Base-by-base conservation (phyloP, 305 asterid species). In the Lippia alba region DNA sequence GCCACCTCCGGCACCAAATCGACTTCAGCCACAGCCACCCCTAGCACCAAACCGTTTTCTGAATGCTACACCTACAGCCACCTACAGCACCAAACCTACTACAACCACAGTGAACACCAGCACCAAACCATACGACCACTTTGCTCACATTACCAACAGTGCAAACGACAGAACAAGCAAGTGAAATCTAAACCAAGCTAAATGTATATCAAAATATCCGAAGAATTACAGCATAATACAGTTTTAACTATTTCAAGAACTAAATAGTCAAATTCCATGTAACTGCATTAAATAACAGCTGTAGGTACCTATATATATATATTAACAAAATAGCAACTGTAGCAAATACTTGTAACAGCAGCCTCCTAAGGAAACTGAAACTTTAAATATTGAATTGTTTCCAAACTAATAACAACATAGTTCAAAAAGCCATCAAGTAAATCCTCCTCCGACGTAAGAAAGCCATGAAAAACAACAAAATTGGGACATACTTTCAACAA, bases 391-490 rank as follows among this genome's bases (percentile, higher is more conserved):
- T 16, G 0, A 56, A 30, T 12, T 34, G 16, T 51, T 66, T 50
- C 10, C 70, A 17, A 65, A 32, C 70, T 33, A 24, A 24, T 24
- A 24, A 24, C 30, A 24, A 24, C 30, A n/a, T n/a, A n/a, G 61
- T 67, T 39, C n/a, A 54, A 50, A 51, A 5, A 48, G 62, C 39
- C 40, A 12, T 41, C 20, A 6, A 54, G 3, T n/a, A n/a, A n/a
- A n/a, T 14, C 54, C 54, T 33, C 41, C 59, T 51, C 62, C 41
- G 18, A 12, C 15, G 39, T 40, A 53, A 14, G 40, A 24, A 49
- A 56, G 14, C 19, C 69, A 40, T 18, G 40, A 19, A 20, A 19
- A 66, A 64, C 24, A 51, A 44, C 51, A 73, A 64, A 34, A 39
- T n/a, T 10, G 55, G 63, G n/a, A 45, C 9, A 1, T 6, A 8